These are phyloP conservation scores for Rhynchosporium graminicola DNA, from an alignment of 2,329 filamentous ascomycete species.

Conservation along the genomic window DNA sequence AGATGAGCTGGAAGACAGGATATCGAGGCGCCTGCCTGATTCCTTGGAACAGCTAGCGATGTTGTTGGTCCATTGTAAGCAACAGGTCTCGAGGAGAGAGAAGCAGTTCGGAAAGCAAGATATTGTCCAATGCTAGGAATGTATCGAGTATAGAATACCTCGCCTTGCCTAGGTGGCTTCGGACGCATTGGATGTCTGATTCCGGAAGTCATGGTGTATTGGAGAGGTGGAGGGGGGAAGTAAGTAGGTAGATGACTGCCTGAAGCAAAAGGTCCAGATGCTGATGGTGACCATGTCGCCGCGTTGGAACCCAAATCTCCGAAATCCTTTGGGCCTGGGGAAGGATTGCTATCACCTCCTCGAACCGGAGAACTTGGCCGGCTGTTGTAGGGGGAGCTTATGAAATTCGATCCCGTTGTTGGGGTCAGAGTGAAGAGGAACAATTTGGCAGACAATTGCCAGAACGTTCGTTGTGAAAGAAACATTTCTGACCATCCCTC, in stretches of 20 bases:
- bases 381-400: slow-evolving; percentile 55
- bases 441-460: slow-evolving; percentile 84
- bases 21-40: slow-evolving; percentile 34
- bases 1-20: slow-evolving; percentile 38
- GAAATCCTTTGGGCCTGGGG: slow-evolving; percentile 36
- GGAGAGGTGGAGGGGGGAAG: slow-evolving; percentile 79
- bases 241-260: slow-evolving; percentile 86
- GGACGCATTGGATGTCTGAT: slow-evolving; percentile 83
- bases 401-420: slow-evolving; percentile 41
- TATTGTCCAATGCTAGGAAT: slow-evolving; percentile 81
- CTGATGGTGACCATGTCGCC: slow-evolving; percentile 43
- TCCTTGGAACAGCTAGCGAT: slow-evolving; percentile 33
- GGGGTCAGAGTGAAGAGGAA: slow-evolving; percentile 86
- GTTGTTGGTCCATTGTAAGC: slow-evolving; percentile 61
- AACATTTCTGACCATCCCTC: slow-evolving; percentile 80
- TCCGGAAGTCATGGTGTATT: slow-evolving; percentile 77
- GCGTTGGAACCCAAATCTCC: slow-evolving; percentile 38
- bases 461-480: slow-evolving; percentile 78
- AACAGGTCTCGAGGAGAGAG: slow-evolving; percentile 62
- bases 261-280: slow-evolving; percentile 73
- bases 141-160: slow-evolving; percentile 87
- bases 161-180: slow-evolving; percentile 86
- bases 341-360: slow-evolving; percentile 40
- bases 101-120: slow-evolving; percentile 84
- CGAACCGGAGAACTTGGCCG: slow-evolving; percentile 54